Evolutionary conservation across 1,284 basidiomycete genomes (phyloP).

Genomic region (Naganishia sp.): DNA sequence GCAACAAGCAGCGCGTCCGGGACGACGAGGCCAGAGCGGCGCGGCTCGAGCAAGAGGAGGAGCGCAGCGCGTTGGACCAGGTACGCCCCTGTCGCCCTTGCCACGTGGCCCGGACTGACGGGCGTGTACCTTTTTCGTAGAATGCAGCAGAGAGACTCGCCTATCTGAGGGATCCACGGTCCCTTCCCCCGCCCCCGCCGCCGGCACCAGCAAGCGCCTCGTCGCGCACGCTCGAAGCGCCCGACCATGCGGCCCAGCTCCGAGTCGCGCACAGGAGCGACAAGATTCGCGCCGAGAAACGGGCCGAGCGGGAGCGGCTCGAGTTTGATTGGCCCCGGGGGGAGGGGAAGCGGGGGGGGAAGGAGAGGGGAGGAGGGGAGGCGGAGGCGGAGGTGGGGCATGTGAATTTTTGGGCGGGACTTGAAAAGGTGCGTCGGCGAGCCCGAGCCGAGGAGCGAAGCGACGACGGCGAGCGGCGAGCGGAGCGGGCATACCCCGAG

Average conservation of each 20-base stretch:
- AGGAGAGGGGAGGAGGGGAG: constrained; percentile 20
- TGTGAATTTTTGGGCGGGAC: constrained; percentile 53
- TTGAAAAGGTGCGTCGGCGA: constrained; percentile 40
- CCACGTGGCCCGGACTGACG: too few species aligned
- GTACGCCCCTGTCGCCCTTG: neutral
- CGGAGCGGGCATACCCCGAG: too few species aligned
- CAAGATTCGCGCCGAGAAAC: constrained; percentile 32
- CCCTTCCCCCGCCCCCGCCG: constrained; percentile 38
- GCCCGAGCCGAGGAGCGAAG: too few species aligned
- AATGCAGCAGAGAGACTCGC: constrained; percentile 44
- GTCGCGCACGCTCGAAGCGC: constrained; percentile 16
- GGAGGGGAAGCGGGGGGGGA: constrained; percentile 26
- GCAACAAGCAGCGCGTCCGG: constrained; percentile 54
- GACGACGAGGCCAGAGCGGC: constrained; percentile 53
- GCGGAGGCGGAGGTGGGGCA: constrained; percentile 42
- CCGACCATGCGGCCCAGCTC: constrained; percentile 32
- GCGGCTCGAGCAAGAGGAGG: constrained; percentile 41
- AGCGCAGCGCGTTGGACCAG: constrained; percentile 45
- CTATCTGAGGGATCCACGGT: constrained; percentile 40
- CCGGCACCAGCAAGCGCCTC: constrained; percentile 14
- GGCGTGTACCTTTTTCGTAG: neutral
- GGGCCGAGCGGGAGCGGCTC: constrained; percentile 34
- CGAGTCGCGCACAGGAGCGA: constrained; percentile 42
- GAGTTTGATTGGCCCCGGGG: constrained; percentile 31
- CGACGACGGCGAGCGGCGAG: too few species aligned